Base-by-base conservation (phyloP, 306 rosid species). In the Malus fusca region DNA sequence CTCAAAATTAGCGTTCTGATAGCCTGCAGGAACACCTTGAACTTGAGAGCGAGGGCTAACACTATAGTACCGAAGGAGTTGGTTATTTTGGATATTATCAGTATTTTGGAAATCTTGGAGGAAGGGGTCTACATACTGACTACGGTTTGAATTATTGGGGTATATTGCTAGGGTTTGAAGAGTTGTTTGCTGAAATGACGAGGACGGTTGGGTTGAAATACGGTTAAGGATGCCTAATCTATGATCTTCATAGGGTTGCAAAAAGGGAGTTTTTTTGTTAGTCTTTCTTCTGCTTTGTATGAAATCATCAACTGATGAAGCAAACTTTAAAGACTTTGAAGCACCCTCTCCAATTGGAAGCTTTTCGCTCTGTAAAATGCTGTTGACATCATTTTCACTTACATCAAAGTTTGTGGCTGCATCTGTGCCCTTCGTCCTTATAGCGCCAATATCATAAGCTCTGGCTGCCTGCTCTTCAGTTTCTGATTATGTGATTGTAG, bases 401-500 rank as follows among this genome's bases (percentile, higher is more conserved):
- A 74, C 4, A 22, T 68, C 80, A 53, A 82, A 82, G 30, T 82
- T 82, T 14, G 85, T 78, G 5, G 42, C 25, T 2, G 80, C 79
- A 1, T 25, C 23, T 22, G 30, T 0, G 11, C 82, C 82, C 40
- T 58, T 73, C 69, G 55, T 19, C 71, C 62, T 78, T 55, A 78
- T 74, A 40, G 48, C 63, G 23, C 77, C 85, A 37, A 82, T 37
- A 69, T 82, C 85, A 82, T 82, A 82, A 21, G 80, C 85, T 71
- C 43, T 78, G 0, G 80, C 85, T 8, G 85, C 85, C 31, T 82
- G 77, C 73, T 66, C 79, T 61, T 77, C 73, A 11, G 76, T 60
- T 19, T 68, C 85, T 82, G 75, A 42, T 73, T 3, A 18, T 33
- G 44, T 40, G 44, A 40, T 9, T 40, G 44, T 40, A 40, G 44